Evolutionary conservation across 2,329 filamentous ascomycete genomes (phyloP).

Genomic region (Fusarium nurragi): DNA sequence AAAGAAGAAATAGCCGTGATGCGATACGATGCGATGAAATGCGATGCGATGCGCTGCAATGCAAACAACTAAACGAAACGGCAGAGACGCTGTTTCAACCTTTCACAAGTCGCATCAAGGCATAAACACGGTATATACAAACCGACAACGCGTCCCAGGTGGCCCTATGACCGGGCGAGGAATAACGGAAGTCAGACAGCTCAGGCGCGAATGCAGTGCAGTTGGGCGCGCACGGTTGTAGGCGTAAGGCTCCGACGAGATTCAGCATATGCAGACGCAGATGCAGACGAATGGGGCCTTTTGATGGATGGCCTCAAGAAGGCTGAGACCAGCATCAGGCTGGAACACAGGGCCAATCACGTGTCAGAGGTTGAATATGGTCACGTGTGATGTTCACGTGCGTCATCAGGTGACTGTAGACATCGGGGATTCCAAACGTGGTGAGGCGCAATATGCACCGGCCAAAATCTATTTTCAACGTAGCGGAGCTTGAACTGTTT

Average conservation of each 20-base stretch:
- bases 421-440: not conserved
- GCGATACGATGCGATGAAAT: constrained; percentile 11
- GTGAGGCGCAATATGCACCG: not conserved
- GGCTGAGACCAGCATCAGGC: constrained; percentile 38
- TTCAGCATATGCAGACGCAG: constrained; percentile 31
- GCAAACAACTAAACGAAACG: constrained; percentile 34
- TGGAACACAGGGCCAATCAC: constrained; percentile 29
- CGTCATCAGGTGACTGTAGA: accelerated
- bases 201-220: constrained; percentile 38
- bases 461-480: constrained; percentile 15
- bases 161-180: constrained; percentile 34
- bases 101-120: constrained; percentile 38
- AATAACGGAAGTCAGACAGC: constrained; percentile 27
- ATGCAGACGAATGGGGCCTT: constrained; percentile 32
- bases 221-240: constrained; percentile 43
- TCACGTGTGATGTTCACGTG: not conserved
- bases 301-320: constrained; percentile 35
- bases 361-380: not conserved
- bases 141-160: constrained; percentile 33
- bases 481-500: not conserved
- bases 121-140: constrained; percentile 39
- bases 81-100: constrained; percentile 33
- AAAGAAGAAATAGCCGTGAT: constrained; percentile 14
- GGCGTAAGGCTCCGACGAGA: constrained; percentile 42
- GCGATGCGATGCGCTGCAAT: constrained; percentile 15